Conservation (phyloP, 257 asterid species). For the Penstemon newberryi region DNA sequence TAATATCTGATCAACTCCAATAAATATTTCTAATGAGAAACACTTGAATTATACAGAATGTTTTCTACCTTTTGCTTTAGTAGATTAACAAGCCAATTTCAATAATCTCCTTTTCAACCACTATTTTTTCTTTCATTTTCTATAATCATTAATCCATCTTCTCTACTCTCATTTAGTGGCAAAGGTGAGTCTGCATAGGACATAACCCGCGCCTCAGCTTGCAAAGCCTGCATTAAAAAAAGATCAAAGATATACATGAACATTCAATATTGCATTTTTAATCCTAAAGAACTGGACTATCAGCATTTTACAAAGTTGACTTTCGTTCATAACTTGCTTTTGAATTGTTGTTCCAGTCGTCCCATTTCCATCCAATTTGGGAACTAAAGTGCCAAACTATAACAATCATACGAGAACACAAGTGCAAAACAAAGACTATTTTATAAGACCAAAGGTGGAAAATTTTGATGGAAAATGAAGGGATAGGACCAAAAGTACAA, state of each 20-base stretch:
- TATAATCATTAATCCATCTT: slow-evolving; percentile 18
- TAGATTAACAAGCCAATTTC: neutral
- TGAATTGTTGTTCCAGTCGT: too few relatives aligned
- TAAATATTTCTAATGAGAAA: neutral
- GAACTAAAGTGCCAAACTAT: too few relatives aligned
- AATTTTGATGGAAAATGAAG: neutral
- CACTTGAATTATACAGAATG: neutral
- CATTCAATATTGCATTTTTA: too few relatives aligned
- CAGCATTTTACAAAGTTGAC: too few relatives aligned
- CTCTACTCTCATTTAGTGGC: slow-evolving; percentile 37
- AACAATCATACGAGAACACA: too few relatives aligned
- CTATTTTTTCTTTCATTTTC: neutral
- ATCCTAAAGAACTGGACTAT: too few relatives aligned
- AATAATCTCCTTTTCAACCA: neutral
- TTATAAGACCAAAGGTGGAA: neutral
- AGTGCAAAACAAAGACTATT: too few relatives aligned
- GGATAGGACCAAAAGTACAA: too few relatives aligned
- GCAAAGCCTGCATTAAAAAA: slow-evolving; percentile 44
- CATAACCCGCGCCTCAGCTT: slow-evolving; percentile 56
- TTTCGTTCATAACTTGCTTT: too few relatives aligned
- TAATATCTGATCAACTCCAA: neutral
- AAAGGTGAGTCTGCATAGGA: slow-evolving; percentile 29
- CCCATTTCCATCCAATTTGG: too few relatives aligned
- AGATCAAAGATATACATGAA: too few relatives aligned
- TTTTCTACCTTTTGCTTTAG: neutral